Base-by-base conservation (phyloP, 495 filamentous ascomycete species). In the Talaromyces stipitatus region DNA sequence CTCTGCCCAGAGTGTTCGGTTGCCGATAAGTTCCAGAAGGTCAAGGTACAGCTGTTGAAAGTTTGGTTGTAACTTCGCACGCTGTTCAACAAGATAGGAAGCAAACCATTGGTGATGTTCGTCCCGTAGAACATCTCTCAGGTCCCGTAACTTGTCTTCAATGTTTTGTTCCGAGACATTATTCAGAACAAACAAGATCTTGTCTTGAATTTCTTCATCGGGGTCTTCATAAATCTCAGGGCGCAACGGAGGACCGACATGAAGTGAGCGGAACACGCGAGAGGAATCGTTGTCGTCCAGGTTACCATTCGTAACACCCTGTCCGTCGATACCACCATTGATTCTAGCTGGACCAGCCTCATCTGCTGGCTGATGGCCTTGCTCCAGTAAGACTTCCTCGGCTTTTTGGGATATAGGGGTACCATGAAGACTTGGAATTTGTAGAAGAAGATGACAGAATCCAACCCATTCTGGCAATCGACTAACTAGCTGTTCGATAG, bases 31-130 rank as follows among this genome's bases (percentile, higher is more conserved):
- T 45, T 87, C 85, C 43, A 99, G 80, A 22, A 99, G 80, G 58
- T 95, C 88, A 28, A 97, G 81, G 67, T 97, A 99, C 4, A 97
- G 82, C 28, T 86, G 75, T 57, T 99, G 94, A 67, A 90, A 96
- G 64, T 97, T 99, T 4, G 92, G 91, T 65, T 99, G 91, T 73
- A 94, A 80, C 72, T 96, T 97, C 10, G 94, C 95, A 12, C 92
- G 90, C 67, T 95, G 88, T 63, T 96, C 92, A 10, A 99, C 94
- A n/a, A 99, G 74, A 66, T 96, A 95, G 16, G 82, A 82, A 8
- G 94, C 94, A 62, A 99, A 97, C 94, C 94, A 99, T 66, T 94
- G 89, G 63, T 92, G 87, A 65, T 96, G 86, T 56, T 85, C 81
- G 54, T 88, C 83, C 41, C 90, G 81, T 51, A 97, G 65, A 26